These are phyloP conservation scores for Citrus australasica DNA, from an alignment of 345 rosid species.

Conservation along the genomic window DNA sequence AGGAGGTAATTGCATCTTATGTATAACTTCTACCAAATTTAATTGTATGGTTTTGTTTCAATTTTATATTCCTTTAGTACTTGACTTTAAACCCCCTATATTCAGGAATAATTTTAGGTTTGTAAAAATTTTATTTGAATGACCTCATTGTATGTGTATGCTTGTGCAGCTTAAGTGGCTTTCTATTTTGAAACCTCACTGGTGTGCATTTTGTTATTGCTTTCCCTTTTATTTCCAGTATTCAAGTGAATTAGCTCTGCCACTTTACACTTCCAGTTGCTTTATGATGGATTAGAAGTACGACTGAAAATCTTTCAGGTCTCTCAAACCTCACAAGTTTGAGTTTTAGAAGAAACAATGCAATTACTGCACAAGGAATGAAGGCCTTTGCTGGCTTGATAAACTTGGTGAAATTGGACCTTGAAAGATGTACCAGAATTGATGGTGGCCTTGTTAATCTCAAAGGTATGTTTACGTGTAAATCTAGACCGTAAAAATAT, in stretches of 20 bases:
- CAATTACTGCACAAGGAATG: too few relatives aligned
- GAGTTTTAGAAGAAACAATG: too few relatives aligned
- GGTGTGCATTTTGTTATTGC: background rate
- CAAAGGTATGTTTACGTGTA: slow-evolving; percentile 41
- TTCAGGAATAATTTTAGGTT: background rate
- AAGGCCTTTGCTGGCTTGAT: too few relatives aligned
- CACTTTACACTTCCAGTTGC: background rate
- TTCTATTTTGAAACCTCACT: background rate
- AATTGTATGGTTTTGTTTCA: background rate
- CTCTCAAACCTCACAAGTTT: too few relatives aligned
- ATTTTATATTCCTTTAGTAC: background rate
- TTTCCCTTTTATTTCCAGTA: background rate
- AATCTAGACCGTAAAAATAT: background rate
- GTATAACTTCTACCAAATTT: background rate
- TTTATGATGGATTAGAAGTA: background rate
- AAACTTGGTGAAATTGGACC: too few relatives aligned
- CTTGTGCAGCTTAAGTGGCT: background rate
- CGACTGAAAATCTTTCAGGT: too few relatives aligned
- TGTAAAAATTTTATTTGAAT: background rate
- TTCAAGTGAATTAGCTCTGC: background rate
- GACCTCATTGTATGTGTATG: too few relatives aligned
- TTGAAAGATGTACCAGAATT: too few relatives aligned
- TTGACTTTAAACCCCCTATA: background rate
- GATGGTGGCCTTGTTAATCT: slow-evolving; percentile 71
- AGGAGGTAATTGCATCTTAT: too few relatives aligned